Evolutionary conservation across 768 basidiomycete species (phyloP).

Genomic region (Amanita subjunquillea): DNA sequence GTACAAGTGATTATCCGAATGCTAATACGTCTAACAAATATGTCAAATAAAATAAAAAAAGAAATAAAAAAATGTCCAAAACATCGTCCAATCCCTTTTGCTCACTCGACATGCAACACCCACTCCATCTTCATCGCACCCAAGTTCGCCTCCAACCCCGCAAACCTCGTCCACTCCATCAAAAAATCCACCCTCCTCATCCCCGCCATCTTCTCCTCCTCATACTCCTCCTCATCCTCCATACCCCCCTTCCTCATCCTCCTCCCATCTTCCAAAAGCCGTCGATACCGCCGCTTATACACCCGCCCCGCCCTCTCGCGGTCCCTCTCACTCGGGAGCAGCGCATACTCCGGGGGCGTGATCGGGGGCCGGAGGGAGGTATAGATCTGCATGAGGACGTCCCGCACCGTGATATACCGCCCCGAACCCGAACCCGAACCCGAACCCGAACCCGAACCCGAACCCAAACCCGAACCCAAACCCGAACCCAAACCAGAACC

Average conservation of each 20-base stretch:
- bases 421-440: no score
- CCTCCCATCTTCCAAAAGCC: conserved; percentile 17
- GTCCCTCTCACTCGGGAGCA: conserved; percentile 17
- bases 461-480: no score
- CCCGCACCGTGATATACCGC: conserved; percentile 23
- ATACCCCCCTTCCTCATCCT: neutral
- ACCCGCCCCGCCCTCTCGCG: conserved; percentile 27
- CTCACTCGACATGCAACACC: conserved; percentile 18
- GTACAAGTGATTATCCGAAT: no score
- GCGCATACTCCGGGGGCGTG: conserved; percentile 28
- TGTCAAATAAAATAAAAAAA: no score
- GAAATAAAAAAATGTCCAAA: no score
- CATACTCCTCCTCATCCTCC: conserved; percentile 8
- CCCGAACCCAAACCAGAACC: no score
- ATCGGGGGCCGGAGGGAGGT: conserved; percentile 29
- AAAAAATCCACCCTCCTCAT: conserved; percentile 49
- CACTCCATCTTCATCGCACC: conserved; percentile 14
- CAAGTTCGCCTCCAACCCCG: conserved; percentile 25
- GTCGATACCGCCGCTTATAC: conserved; percentile 29
- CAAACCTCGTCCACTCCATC: conserved; percentile 27
- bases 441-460: no score
- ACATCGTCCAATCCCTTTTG: neutral
- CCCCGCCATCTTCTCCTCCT: conserved; percentile 33
- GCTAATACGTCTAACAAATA: no score
- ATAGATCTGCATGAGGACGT: conserved; percentile 38